Base-by-base conservation (phyloP, 1,284 basidiomycete species). In the Sporisorium sorghi region DNA sequence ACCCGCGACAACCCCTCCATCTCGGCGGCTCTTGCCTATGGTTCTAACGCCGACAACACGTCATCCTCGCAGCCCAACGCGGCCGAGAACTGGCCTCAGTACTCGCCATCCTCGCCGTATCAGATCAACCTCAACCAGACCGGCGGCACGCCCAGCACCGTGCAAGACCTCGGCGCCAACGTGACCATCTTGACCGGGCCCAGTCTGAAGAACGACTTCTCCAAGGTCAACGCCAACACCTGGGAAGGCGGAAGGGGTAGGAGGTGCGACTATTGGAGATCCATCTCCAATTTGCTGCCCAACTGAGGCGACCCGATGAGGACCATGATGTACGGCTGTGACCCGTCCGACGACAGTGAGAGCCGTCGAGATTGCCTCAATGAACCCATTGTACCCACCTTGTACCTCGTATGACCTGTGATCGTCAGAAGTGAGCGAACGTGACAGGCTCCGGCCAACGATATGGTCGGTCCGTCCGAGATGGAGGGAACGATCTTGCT, bases 61-160 rank as follows among this genome's bases (percentile, higher is more conserved):
- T 32, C 15, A 37, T 37, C 28, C 15, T 39, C 47, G 2, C 37
- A 26, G 43, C 51, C 42, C 9, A 59, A 64, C 15, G 40, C 67
- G 1, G 57, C 60, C 4, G 57, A 56, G 35, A 60, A 60, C 32
- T 70, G 67, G 67, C 67, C 67, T 19, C 17, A 51, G 24, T 70
- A 57, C 46, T 60, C 67, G 10, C 15, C 52, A 1, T 21, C 33
- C 10, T 49, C 17, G 8, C 67, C 61, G 3, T 64, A 64, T 26
- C 67, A 70, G 54, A 64, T 70, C 54, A 64, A 70, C 58, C 54
- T 70, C 30, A 70, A 70, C 40, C 61, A 70, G 49, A 70, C 67
- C 12, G 61, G 58, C 14, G 67, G 67, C 14, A 59, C 57, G 3
- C 40, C 51, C 1, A 11, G 12, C 17, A 23, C 24, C 15, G 21